phyloP scores from a whole-genome alignment of 768 basidiomycete species.

The Exidia glandulosa region DNA sequence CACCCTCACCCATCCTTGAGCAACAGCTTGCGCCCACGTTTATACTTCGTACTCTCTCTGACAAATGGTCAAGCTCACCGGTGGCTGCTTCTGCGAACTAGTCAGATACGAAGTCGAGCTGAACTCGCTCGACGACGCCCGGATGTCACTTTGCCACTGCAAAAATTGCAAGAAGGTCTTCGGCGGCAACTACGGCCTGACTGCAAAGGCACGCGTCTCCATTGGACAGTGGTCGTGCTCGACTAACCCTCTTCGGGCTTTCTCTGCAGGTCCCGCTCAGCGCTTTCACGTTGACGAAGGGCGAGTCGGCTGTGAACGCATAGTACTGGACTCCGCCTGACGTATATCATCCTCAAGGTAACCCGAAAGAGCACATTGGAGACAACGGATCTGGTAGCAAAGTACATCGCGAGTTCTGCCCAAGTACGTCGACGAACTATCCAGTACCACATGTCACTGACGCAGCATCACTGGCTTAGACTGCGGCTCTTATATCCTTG shows the following conservation, averaged over 20 bases:
- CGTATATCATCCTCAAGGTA: no score
- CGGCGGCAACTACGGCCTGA: neutral
- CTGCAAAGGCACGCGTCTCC: neutral
- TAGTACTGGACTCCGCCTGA: no score
- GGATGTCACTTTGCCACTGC: neutral
- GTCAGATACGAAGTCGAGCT: neutral
- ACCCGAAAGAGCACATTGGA: neutral
- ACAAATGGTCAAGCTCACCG: no score
- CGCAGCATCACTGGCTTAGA: no score
- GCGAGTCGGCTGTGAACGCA: neutral
- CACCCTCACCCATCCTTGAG: no score
- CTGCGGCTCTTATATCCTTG: neutral
- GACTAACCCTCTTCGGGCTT: neutral
- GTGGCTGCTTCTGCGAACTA: neutral
- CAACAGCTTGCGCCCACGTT: no score
- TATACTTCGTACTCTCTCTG: no score
- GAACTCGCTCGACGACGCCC: neutral
- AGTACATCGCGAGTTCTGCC: neutral
- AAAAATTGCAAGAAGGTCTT: neutral
- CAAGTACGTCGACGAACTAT: no score
- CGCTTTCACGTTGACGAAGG: neutral
- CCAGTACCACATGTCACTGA: no score
- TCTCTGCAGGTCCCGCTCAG: neutral
- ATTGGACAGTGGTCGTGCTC: neutral
- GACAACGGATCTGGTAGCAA: neutral